Conservation (phyloP, 2,329 filamentous ascomycete species). For the Aspergillus arachidicola region DNA sequence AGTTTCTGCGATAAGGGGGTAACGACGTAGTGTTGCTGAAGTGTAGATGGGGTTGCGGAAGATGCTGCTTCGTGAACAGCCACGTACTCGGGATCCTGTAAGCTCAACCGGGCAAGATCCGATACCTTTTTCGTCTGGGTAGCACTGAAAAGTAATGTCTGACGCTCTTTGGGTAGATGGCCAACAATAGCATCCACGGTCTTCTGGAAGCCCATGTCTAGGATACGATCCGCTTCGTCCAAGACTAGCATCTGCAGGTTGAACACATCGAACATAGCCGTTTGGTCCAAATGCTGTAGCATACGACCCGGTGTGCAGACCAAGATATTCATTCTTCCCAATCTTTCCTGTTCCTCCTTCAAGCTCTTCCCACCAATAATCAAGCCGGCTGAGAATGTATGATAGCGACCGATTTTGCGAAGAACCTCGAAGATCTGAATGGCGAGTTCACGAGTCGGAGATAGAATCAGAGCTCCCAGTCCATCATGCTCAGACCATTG, state of each 20-base stretch:
- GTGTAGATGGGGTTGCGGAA: constrained; percentile 75
- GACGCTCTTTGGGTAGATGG: constrained; percentile 80
- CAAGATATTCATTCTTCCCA: constrained; percentile 93
- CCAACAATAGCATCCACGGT: constrained; percentile 92
- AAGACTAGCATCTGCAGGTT: constrained; percentile 91
- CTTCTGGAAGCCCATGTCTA: constrained; percentile 95
- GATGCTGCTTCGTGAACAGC: constrained; percentile 84
- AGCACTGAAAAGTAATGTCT: constrained; percentile 93
- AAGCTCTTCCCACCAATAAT: constrained; percentile 92
- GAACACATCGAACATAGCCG: constrained; percentile 83
- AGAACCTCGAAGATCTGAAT: constrained; percentile 97
- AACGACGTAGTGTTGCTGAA: constrained; percentile 90
- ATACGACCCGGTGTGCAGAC: constrained; percentile 95
- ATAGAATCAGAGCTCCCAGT: constrained; percentile 87
- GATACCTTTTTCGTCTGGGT: constrained; percentile 95
- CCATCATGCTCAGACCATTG: constrained; percentile 92
- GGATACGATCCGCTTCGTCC: constrained; percentile 93
- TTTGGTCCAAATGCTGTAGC: constrained; percentile 94
- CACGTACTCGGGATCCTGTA: constrained; percentile 91
- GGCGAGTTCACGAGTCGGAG: constrained; percentile 90
- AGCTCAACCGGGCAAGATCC: constrained; percentile 83
- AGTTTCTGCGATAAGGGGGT: constrained; percentile 86
- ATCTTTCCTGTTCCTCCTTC: constrained; percentile 80
- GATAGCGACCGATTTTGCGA: constrained; percentile 83
- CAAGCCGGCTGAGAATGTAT: constrained; percentile 87